These are phyloP conservation scores for Syzygium grande DNA, from an alignment of 345 rosid species.

Conservation along the genomic window DNA sequence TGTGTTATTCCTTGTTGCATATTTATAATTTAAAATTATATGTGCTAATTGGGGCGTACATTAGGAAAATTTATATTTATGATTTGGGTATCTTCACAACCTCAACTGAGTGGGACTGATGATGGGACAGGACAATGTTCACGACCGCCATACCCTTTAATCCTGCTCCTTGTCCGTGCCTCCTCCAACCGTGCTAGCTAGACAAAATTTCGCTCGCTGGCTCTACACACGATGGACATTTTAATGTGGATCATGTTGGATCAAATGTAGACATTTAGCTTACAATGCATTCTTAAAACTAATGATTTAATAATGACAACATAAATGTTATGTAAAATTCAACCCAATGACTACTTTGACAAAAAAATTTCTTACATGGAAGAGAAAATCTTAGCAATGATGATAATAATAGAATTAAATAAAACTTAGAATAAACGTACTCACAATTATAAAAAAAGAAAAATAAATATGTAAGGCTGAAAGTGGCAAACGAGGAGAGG, in stretches of 20 bases:
- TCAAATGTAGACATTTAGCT: not conserved
- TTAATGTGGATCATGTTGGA: not conserved
- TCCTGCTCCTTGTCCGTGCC: not conserved
- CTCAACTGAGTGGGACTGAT: not conserved
- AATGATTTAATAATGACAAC: not conserved
- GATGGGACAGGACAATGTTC: not conserved
- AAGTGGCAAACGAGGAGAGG: not conserved
- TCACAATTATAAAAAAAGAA: not conserved
- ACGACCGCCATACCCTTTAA: not conserved
- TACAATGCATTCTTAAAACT: not conserved
- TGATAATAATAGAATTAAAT: not conserved
- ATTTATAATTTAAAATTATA: not conserved
- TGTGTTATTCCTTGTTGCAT: not conserved
- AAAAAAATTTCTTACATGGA: not conserved
- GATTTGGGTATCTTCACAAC: not conserved
- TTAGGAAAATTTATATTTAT: not conserved
- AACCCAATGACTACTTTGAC: not conserved
- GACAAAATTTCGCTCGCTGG: not conserved
- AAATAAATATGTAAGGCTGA: not conserved
- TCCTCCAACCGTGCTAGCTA: not conserved
- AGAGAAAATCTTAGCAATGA: not conserved
- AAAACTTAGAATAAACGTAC: not conserved
- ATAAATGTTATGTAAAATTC: not conserved
- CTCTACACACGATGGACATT: not conserved
- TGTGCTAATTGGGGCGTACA: rapidly evolving